These are phyloP conservation scores for Hyaloperonospora arabidopsidis DNA, from an alignment of 352 stramenopile genomes.

Conservation along the genomic window DNA sequence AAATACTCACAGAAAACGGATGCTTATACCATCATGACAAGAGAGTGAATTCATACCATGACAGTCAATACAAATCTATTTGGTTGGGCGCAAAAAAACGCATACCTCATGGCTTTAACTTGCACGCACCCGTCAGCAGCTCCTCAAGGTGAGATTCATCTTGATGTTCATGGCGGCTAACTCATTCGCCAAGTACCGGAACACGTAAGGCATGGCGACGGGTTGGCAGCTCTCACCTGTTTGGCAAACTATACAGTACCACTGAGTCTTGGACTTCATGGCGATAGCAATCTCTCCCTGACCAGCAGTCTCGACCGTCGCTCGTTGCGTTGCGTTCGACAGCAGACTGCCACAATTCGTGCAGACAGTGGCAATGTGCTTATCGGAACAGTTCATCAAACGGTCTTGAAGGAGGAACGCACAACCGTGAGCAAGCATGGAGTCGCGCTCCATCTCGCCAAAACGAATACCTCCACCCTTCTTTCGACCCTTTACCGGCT, in stretches of 20 bases:
- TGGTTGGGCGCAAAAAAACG: slow-evolving; percentile 13
- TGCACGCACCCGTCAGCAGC: slow-evolving; percentile 24
- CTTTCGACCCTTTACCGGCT: slow-evolving; percentile 99
- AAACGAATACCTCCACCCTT: slow-evolving; percentile 98
- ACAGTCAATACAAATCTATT: slow-evolving; percentile 35
- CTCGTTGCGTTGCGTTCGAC: slow-evolving; percentile 80
- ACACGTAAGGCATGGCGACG: slow-evolving; percentile 98
- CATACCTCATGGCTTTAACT: slow-evolving; percentile 16
- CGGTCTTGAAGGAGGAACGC: slow-evolving; percentile 95
- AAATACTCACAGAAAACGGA: slow-evolving; percentile 17
- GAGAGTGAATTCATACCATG: slow-evolving; percentile 15
- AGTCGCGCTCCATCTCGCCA: slow-evolving; percentile 99
- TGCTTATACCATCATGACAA: neutral
- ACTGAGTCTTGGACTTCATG: slow-evolving; percentile 85
- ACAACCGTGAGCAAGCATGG: slow-evolving; percentile 95
- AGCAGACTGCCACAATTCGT: slow-evolving; percentile 85
- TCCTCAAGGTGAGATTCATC: slow-evolving; percentile 89
- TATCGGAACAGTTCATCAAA: slow-evolving; percentile 98
- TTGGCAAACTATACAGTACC: slow-evolving; percentile 79
- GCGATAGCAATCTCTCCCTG: slow-evolving; percentile 74
- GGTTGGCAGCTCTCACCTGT: slow-evolving; percentile 87
- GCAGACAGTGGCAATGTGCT: slow-evolving; percentile 96
- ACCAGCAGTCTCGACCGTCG: slow-evolving; percentile 71
- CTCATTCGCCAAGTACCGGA: slow-evolving; percentile 98
- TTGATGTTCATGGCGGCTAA: slow-evolving; percentile 99